phyloP scores from a whole-genome alignment of 305 asterid genomes.

The Ruellia speciosa region DNA sequence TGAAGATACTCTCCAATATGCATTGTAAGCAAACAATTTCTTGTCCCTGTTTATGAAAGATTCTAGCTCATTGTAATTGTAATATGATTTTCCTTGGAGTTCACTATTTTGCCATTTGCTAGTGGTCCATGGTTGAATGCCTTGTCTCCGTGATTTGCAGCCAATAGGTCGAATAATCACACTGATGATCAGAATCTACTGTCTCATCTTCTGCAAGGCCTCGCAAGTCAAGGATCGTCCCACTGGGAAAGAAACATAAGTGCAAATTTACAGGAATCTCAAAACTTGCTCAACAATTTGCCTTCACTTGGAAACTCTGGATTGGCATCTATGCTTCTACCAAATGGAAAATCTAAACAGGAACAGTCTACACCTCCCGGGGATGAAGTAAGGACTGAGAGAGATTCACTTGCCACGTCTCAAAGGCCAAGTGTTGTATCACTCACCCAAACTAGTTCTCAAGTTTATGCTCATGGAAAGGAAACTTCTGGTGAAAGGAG shows the following conservation, averaged over 20 bases:
- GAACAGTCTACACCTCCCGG: constrained; percentile 28
- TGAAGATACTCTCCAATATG: constrained; percentile 65
- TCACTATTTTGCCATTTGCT: constrained; percentile 16
- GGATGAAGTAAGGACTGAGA: constrained; percentile 33
- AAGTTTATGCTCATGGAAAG: constrained; percentile 37
- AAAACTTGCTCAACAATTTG: constrained; percentile 37
- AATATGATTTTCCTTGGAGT: constrained; percentile 5
- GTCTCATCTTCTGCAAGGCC: constrained; percentile 67
- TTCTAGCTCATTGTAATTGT: constrained; percentile 8
- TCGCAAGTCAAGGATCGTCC: constrained; percentile 41
- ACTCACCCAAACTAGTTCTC: constrained; percentile 38
- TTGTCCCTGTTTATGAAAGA: constrained; percentile 14
- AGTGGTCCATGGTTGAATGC: constrained; percentile 19
- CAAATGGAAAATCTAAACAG: constrained; percentile 42
- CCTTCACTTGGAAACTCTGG: constrained; percentile 42
- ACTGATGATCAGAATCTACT: constrained; percentile 53
- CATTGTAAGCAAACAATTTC: constrained; percentile 43
- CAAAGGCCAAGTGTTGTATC: constrained; percentile 36
- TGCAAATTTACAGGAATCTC: constrained; percentile 44
- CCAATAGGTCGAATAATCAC: constrained; percentile 32
- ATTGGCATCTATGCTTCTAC: constrained; percentile 33
- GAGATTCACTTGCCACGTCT: constrained; percentile 30
- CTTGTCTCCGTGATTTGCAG: constrained; percentile 34
- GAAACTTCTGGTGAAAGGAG: constrained; percentile 50
- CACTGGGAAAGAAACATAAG: constrained; percentile 35